phyloP scores from a whole-genome alignment of 106 monocot species.

The Dioscorea alata region DNA sequence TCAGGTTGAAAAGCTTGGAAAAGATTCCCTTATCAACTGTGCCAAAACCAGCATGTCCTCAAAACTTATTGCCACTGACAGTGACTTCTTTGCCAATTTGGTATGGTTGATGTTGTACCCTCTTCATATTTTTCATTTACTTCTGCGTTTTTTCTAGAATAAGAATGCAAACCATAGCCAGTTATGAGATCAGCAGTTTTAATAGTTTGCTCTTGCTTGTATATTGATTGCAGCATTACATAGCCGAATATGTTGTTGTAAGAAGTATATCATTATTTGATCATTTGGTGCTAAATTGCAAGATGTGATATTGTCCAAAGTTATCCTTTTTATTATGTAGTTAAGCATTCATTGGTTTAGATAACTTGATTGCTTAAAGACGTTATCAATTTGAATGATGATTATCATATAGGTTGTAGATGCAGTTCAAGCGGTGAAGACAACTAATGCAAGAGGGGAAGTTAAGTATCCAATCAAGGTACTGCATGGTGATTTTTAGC shows the following conservation, averaged over 20 bases:
- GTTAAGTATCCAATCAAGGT: constrained; percentile 98
- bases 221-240: no score
- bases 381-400: neutral
- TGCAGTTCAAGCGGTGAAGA: constrained; percentile 93
- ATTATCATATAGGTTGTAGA: constrained; percentile 66
- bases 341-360: no score
- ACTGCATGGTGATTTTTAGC: neutral
- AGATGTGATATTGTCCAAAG: no score
- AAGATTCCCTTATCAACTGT: constrained; percentile 88
- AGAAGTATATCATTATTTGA: no score
- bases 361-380: neutral
- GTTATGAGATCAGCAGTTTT: no score
- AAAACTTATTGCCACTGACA: constrained; percentile 74
- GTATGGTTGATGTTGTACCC: constrained; percentile 24
- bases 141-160: no score
- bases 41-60: constrained; percentile 99
- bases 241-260: no score
- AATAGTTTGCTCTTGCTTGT: no score
- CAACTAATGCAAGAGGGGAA: constrained; percentile 83
- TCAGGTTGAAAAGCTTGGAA: constrained; percentile 96
- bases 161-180: no score
- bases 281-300: no score
- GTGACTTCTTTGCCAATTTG: constrained; percentile 95
- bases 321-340: no score
- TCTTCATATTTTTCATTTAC: no score